Percentiles rank a stretch among this genome's conserved stretches.
These are phyloP conservation scores for Niveomyces coronatus DNA, from an alignment of 2,329 filamentous ascomycete genomes.

Conservation along the genomic window DNA sequence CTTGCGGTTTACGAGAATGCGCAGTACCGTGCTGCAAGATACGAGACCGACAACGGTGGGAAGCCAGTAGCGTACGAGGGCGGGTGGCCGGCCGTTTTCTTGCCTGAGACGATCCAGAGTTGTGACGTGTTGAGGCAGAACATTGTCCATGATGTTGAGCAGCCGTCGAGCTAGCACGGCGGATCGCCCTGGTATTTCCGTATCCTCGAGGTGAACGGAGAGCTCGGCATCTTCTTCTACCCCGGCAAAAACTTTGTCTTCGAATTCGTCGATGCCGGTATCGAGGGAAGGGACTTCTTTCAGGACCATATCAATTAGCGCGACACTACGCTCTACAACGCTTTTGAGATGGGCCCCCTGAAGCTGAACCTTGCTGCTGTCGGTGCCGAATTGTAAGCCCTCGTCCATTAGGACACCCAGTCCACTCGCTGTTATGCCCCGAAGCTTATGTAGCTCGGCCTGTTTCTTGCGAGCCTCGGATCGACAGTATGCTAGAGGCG, in stretches of 20 bases:
- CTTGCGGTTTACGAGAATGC: conserved; percentile 62
- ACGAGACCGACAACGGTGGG: conserved; percentile 60
- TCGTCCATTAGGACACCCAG: conserved; percentile 83
- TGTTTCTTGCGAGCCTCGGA: conserved; percentile 69
- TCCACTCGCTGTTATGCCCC: conserved; percentile 74
- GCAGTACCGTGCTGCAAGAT: conserved; percentile 79
- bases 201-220: conserved; percentile 40
- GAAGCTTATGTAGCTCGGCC: conserved; percentile 57
- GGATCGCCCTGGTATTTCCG: conserved; percentile 35
- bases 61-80: conserved; percentile 79
- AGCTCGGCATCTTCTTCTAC: conserved; percentile 52
- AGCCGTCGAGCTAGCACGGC: conserved; percentile 57
- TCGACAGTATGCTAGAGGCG: conserved; percentile 65
- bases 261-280: conserved; percentile 50
- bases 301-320: conserved; percentile 77
- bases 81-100: conserved; percentile 65
- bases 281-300: conserved; percentile 58
- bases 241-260: conserved; percentile 53
- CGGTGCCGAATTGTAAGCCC: conserved; percentile 58
- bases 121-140: conserved; percentile 56
- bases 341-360: conserved; percentile 51
- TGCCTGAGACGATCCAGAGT: conserved; percentile 45
- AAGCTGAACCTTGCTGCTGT: conserved; percentile 45
- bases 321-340: conserved; percentile 68
- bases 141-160: conserved; percentile 54